Evolutionary conservation across 2,329 filamentous ascomycete genomes (phyloP), one percentile per base, ranked within the genome.

Genomic region (Knufia petricola): DNA sequence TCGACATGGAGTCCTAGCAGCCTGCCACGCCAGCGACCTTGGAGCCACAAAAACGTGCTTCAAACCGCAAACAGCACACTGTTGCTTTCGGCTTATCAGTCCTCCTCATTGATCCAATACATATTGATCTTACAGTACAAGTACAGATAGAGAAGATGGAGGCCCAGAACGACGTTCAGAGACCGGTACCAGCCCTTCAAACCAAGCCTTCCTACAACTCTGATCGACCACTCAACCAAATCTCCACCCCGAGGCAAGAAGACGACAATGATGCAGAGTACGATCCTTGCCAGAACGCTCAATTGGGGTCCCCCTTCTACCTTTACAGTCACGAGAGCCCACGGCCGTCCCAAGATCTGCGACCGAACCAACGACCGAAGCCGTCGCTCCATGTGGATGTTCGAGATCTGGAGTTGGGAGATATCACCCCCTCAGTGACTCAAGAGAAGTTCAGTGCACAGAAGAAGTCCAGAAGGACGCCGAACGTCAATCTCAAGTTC

Each of bases 261-360:
- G n/a, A 21, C 8, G 12, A 95, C 12, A 3, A 47, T 13, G 21
- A 28, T 26, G 32, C 7, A 55, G 65, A 69, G 4, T 69, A 64
- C 56, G 64, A 69, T 52, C 67, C 67, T 2, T 62, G 56, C 10
- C 51, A 60, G 43, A 64, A 63, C 32, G 66, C 67, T 49, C 69
- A 69, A 50, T 65, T 67, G 12, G 65, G 55, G 49, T 70, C 67
- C 1, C 67, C 68, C 1, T 71, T 71, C 57, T 71, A 71, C 54
- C 68, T 70, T 53, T 62, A 62, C 52, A 63, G 62, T 21, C 67
- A 70, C 58, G 64, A 64, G 21, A 60, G 56, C 19, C 60, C 62
- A 19, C 58, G 59, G 41, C 55, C 59, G 4, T 64, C 61, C 15
- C 52, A 60, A 38, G 62, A 64, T 38, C 43, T 49, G 21, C 39